Percentiles rank a stretch among this genome's conserved stretches.
Evolutionary conservation across 257 asterid genomes (phyloP).

Genomic region (Salvia miltiorrhiza): DNA sequence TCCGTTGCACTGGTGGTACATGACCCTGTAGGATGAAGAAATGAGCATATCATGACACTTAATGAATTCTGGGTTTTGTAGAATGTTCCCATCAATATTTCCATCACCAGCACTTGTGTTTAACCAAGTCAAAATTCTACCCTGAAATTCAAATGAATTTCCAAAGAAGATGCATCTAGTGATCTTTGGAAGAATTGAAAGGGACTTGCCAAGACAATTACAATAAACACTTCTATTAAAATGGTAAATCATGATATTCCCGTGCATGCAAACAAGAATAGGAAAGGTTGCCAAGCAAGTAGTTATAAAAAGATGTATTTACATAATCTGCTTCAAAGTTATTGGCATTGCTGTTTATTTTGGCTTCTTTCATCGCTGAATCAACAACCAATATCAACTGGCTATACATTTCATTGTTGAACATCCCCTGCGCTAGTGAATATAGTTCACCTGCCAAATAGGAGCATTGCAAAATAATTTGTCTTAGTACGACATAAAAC

Average conservation of each 20-base stretch:
- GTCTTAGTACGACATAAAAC: slow-evolving; percentile 13
- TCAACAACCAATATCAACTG: slow-evolving; percentile 67
- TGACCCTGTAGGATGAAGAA: slow-evolving; percentile 58
- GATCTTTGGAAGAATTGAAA: not conserved
- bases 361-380: slow-evolving; percentile 65
- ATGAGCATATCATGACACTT: slow-evolving; percentile 3
- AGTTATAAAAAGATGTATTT: slow-evolving; percentile 31
- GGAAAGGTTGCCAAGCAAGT: not conserved
- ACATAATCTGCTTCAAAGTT: slow-evolving; percentile 93
- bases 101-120: slow-evolving; percentile 11
- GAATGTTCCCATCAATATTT: slow-evolving; percentile 14
- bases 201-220: not conserved
- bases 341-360: slow-evolving; percentile 43
- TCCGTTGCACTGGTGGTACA: slow-evolving; percentile 81
- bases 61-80: slow-evolving; percentile 14
- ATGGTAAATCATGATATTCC: slow-evolving; percentile 5
- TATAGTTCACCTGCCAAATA: slow-evolving; percentile 81
- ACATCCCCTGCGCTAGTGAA: slow-evolving; percentile 80
- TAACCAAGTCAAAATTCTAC: slow-evolving; percentile 11
- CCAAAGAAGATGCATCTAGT: slow-evolving; percentile 10
- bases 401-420: slow-evolving; percentile 61
- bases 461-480: slow-evolving; percentile 15
- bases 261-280: not conserved
- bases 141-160: not conserved
- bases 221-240: not conserved